Evolutionary conservation across 805 yeast genomes (phyloP), one percentile per base, ranked within the genome.

Genomic region (Sugiyamaella marilandica): DNA sequence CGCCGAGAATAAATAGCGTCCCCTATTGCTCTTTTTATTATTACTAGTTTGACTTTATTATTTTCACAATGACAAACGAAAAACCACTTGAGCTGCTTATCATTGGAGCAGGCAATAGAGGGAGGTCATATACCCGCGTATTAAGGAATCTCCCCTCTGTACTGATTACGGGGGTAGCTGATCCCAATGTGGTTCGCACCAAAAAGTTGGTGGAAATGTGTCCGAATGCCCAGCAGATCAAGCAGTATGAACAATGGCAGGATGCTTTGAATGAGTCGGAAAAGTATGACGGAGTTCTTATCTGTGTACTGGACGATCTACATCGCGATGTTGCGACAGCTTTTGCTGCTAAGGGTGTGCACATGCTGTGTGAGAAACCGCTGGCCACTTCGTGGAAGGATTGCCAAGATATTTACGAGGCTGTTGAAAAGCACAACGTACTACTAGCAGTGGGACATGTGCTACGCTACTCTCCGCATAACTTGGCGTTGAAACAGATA

Each of bases 391-490:
- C 47, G 19, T 50, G 55, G 55, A 54, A 53, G n/a, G 61, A 61
- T 41, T 60, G 62, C 47, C 39, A 55, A 47, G 60, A 45, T 10
- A 61, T 61, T 24, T 51, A 32, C 49, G 50, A 57, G 13, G 60
- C 63, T 1, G 60, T 57, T 19, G 50, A 50, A 44, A 41, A 51
- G 5, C 58, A 59, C 48, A 54, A 56, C 24, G 58, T 61, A n/a
- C 46, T 61, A n/a, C 50, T 61, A 14, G 65, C 63, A 7, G 45
- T 60, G 26, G 65, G 65, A 33, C 65, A 61, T 48, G 65, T 61
- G 2, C 53, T 61, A 37, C 49, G 65, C 35, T 61, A 61, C 49
- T 60, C 63, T 18, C 65, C 65, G 8, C 62, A 60, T 47, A 60
- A 60, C 52, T 45, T 55, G 10, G 54, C 44, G 47, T 52, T 61